These are phyloP conservation scores for Pyracantha coccinea DNA, from an alignment of 331 rosid genomes.

Conservation along the genomic window DNA sequence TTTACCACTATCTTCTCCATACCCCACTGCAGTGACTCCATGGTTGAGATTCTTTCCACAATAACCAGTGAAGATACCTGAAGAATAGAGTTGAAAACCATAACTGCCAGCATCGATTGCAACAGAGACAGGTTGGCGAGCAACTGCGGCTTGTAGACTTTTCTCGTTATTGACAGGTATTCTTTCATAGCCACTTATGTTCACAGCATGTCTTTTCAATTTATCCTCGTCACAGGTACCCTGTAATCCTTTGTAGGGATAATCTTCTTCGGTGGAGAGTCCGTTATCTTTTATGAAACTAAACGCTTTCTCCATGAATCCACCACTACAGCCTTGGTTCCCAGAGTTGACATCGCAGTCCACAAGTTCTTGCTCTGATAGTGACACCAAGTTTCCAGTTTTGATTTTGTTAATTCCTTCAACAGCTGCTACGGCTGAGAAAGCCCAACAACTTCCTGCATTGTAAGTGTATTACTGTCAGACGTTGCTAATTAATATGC, in stretches of 20 bases:
- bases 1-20: slow-evolving; percentile 36
- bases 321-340: slow-evolving; percentile 60
- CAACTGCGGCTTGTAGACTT: slow-evolving; percentile 47
- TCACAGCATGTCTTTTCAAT: slow-evolving; percentile 9
- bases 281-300: slow-evolving; percentile 34
- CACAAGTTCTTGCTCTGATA: slow-evolving; percentile 63
- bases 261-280: slow-evolving; percentile 28
- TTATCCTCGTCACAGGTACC: slow-evolving; percentile 29
- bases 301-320: slow-evolving; percentile 59
- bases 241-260: slow-evolving; percentile 44
- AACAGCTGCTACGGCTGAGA: slow-evolving; percentile 73
- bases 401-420: slow-evolving; percentile 66
- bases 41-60: slow-evolving; percentile 60
- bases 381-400: slow-evolving; percentile 43
- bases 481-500: neutral
- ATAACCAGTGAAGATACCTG: slow-evolving; percentile 30
- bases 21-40: slow-evolving; percentile 58
- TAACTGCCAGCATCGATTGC: slow-evolving; percentile 49
- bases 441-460: slow-evolving; percentile 87
- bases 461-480: neutral
- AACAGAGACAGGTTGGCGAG: slow-evolving; percentile 59
- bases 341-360: slow-evolving; percentile 44
- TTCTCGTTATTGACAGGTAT: slow-evolving; percentile 46
- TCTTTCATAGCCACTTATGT: slow-evolving; percentile 38
- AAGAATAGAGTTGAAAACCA: slow-evolving; percentile 53